Conservation (phyloP, 352 stramenopile genomes). For the Phytophthora europaea region DNA sequence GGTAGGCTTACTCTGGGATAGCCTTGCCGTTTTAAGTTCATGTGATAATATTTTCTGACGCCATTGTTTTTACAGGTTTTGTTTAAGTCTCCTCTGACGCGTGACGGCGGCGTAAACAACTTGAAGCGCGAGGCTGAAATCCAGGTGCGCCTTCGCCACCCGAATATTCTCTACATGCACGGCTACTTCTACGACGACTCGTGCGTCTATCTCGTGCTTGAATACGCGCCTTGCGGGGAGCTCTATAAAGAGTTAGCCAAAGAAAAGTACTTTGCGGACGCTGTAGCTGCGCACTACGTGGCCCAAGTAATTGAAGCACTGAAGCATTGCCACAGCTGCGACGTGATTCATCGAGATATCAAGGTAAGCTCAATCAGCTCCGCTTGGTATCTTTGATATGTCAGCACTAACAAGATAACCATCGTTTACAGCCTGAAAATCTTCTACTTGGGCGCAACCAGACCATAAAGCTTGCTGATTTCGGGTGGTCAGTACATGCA, state of each 20-base stretch:
- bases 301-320: slow-evolving; percentile 83
- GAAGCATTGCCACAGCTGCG: slow-evolving; percentile 77
- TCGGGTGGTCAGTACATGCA: slow-evolving; percentile 88
- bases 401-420: slow-evolving; percentile 7
- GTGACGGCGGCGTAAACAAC: slow-evolving; percentile 64
- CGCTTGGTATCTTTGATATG: neutral
- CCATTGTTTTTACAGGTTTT: slow-evolving; percentile 51
- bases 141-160: slow-evolving; percentile 79
- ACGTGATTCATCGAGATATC: slow-evolving; percentile 91
- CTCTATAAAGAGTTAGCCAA: slow-evolving; percentile 83
- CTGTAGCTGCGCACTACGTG: slow-evolving; percentile 71
- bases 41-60: slow-evolving; percentile 3
- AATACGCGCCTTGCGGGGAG: slow-evolving; percentile 85
- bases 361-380: slow-evolving; percentile 62
- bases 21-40: neutral
- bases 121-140: slow-evolving; percentile 89
- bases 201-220: slow-evolving; percentile 85
- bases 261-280: slow-evolving; percentile 63
- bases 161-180: slow-evolving; percentile 78
- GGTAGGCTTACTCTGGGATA: slow-evolving; percentile 39
- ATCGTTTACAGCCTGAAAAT: slow-evolving; percentile 76
- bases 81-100: slow-evolving; percentile 71
- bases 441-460: slow-evolving; percentile 79
- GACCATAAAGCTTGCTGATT: slow-evolving; percentile 89
- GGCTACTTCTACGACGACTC: slow-evolving; percentile 91